Evolutionary conservation across 768 basidiomycete genomes (phyloP).

Genomic region (Cystobasidium onofrii): DNA sequence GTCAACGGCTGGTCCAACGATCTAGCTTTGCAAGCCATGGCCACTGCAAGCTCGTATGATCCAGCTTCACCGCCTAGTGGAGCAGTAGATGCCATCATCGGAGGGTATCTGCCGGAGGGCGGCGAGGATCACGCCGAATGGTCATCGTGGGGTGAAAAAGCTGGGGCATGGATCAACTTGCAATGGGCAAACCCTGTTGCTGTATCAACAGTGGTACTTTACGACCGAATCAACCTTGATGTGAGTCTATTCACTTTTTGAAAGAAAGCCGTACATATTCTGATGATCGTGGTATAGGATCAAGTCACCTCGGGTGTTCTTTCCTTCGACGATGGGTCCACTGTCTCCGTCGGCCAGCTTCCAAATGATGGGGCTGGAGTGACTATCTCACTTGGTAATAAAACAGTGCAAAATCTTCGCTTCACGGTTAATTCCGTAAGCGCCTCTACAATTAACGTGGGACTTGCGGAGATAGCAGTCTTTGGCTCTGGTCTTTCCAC

Average conservation of each 20-base stretch:
- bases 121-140: slow-evolving; percentile 30
- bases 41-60: slow-evolving; percentile 21
- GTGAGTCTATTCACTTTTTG: background rate
- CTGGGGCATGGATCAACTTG: slow-evolving; percentile 26
- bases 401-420: slow-evolving; percentile 28
- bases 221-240: slow-evolving; percentile 34
- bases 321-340: slow-evolving; percentile 33
- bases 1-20: background rate
- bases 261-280: background rate
- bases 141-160: slow-evolving; percentile 22
- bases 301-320: slow-evolving; percentile 32
- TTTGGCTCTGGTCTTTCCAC: background rate
- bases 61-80: background rate
- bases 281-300: slow-evolving; percentile 31
- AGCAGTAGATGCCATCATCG: slow-evolving; percentile 36
- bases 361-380: slow-evolving; percentile 34
- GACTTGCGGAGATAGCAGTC: slow-evolving; percentile 34
- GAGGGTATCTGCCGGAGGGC: slow-evolving; percentile 31
- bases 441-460: slow-evolving; percentile 28
- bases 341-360: slow-evolving; percentile 31
- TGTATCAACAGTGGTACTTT: slow-evolving; percentile 20
- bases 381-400: background rate
- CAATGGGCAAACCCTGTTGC: slow-evolving; percentile 3
- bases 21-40: slow-evolving; percentile 12
- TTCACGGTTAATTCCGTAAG: slow-evolving; percentile 29